Evolutionary conservation across 768 basidiomycete genomes (phyloP).

Genomic region (Paxillus involutus): DNA sequence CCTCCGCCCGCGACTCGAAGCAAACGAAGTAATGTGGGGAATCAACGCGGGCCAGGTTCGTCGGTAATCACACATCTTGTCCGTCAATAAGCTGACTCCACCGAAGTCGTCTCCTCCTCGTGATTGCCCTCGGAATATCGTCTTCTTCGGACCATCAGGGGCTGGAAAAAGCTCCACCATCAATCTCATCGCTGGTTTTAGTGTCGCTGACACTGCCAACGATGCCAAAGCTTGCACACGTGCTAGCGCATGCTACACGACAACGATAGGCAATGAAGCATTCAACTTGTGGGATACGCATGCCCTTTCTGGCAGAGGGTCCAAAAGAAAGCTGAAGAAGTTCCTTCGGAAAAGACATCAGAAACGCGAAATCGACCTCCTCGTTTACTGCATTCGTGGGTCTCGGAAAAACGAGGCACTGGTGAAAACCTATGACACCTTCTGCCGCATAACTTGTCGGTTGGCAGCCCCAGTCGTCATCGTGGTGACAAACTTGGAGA

Average conservation of each 20-base stretch:
- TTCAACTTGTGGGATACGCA: slow-evolving; percentile 37
- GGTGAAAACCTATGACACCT: no score
- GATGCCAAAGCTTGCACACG: slow-evolving; percentile 21
- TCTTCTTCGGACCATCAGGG: slow-evolving; percentile 25
- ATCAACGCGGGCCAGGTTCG: slow-evolving; percentile 15
- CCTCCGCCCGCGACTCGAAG: neutral
- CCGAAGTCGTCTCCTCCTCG: neutral
- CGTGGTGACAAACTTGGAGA: no score
- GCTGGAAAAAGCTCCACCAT: slow-evolving; percentile 28
- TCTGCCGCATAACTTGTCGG: no score
- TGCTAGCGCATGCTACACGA: neutral
- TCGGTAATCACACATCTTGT: neutral
- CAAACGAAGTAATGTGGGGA: neutral
- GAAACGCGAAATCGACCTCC: slow-evolving; percentile 35
- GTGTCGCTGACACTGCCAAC: slow-evolving; percentile 10
- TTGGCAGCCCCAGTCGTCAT: no score
- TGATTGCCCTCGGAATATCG: slow-evolving; percentile 6
- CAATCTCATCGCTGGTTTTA: slow-evolving; percentile 18
- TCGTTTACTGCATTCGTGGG: slow-evolving; percentile 26
- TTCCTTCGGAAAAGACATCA: slow-evolving; percentile 21
- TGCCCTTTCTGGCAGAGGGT: slow-evolving; percentile 14
- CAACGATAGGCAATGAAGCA: neutral
- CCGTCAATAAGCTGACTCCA: slow-evolving; percentile 1
- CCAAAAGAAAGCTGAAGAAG: slow-evolving; percentile 6
- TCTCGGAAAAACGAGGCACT: no score